phyloP scores from a whole-genome alignment of 352 stramenopile genomes.

The Peronospora tabacina region DNA sequence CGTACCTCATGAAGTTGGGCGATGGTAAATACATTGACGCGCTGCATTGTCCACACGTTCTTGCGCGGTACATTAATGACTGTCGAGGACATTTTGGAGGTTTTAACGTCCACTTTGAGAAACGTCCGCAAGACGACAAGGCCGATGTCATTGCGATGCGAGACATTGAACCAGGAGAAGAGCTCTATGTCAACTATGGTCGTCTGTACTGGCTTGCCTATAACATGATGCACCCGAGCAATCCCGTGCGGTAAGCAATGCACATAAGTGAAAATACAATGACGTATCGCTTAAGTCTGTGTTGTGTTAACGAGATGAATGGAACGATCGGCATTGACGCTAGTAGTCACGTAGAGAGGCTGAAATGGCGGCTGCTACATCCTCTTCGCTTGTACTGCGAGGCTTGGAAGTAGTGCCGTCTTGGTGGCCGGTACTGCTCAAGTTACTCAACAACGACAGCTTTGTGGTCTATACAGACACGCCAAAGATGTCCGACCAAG shows the following conservation, averaged over 20 bases:
- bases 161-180: slow-evolving; percentile 48
- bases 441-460: slow-evolving; percentile 37
- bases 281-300: slow-evolving; percentile 6
- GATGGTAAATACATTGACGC: slow-evolving; percentile 72
- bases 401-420: slow-evolving; percentile 22
- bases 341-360: slow-evolving; percentile 62
- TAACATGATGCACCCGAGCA: slow-evolving; percentile 57
- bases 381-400: slow-evolving; percentile 44
- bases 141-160: slow-evolving; percentile 54
- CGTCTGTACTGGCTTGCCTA: slow-evolving; percentile 79
- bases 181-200: slow-evolving; percentile 79
- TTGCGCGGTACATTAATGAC: slow-evolving; percentile 80
- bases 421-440: slow-evolving; percentile 17
- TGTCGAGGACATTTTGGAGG: slow-evolving; percentile 40
- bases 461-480: slow-evolving; percentile 22
- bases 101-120: slow-evolving; percentile 76
- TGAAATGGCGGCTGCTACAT: slow-evolving; percentile 56
- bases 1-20: slow-evolving; percentile 78
- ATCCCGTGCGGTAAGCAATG: slow-evolving; percentile 36
- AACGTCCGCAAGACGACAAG: slow-evolving; percentile 37
- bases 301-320: slow-evolving; percentile 1
- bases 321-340: slow-evolving; percentile 2
- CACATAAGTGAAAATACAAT: slow-evolving; percentile 6
- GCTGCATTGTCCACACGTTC: slow-evolving; percentile 32
- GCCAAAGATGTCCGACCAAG: neutral